A percentile compares a stretch with the other conserved stretches of the same genome.
Evolutionary conservation across 108 stramenopile genomes (phyloP).

Genomic region (Discostella pseudostelligera): DNA sequence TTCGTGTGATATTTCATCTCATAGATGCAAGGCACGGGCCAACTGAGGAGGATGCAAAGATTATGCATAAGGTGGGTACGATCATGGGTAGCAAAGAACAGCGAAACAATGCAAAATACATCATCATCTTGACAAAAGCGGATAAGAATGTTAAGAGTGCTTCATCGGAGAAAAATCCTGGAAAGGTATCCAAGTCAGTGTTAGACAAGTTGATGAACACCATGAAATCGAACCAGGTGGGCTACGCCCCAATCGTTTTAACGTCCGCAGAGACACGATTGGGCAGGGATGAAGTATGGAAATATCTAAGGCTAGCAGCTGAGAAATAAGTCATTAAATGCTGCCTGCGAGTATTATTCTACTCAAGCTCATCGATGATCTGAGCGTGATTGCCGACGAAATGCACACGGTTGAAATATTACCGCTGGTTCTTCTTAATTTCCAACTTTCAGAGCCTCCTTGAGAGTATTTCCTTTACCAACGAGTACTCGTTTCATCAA

Average conservation of each 20-base stretch:
- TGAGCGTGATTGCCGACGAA: too few relatives aligned
- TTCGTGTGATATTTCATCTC: conserved; percentile 89
- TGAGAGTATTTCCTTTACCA: conserved; percentile 5
- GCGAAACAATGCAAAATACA: conserved; percentile 61
- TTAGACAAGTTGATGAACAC: conserved; percentile 59
- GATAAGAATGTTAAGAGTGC: conserved; percentile 89
- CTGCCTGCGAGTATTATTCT: not conserved
- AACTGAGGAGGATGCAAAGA: conserved; percentile 84
- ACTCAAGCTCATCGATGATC: too few relatives aligned
- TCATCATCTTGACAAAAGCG: conserved; percentile 92
- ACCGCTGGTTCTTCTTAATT: too few relatives aligned
- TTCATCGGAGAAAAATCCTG: conserved; percentile 53
- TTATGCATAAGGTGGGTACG: conserved; percentile 80
- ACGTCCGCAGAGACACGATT: conserved; percentile 83
- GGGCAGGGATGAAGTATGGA: conserved; percentile 87
- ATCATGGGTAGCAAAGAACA: conserved; percentile 35
- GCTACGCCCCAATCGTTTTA: conserved; percentile 70
- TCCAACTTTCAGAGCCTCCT: not conserved
- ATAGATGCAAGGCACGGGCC: conserved; percentile 92
- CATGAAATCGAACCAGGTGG: conserved; percentile 70
- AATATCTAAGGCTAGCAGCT: conserved; percentile 55
- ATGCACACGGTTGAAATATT: too few relatives aligned
- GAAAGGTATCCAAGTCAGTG: conserved; percentile 66
- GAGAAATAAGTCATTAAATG: conserved; percentile 10
- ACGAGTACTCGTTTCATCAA: conserved; percentile 25